Evolutionary conservation across 441 rosid species (phyloP).

Genomic region (Corymbia calophylla): DNA sequence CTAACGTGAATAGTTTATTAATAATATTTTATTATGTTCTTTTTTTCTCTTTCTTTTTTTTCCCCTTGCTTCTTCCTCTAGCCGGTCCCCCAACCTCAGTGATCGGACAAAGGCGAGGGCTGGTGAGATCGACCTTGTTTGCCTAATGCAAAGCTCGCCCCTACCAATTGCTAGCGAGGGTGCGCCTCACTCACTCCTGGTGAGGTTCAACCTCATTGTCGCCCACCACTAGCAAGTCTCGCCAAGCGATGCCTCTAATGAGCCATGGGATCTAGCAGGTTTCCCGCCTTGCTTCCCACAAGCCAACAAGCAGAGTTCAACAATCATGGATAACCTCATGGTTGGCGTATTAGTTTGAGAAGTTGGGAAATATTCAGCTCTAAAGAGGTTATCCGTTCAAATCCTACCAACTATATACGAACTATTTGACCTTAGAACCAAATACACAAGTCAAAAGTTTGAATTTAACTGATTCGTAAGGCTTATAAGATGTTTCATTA

Average conservation of each 20-base stretch:
- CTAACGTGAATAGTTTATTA: too few species aligned
- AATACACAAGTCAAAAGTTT: background rate
- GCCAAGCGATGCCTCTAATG: background rate
- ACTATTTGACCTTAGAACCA: background rate
- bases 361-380: background rate
- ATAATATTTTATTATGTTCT: too few species aligned
- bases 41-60: too few species aligned
- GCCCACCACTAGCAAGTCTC: too few species aligned
- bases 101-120: fast-evolving
- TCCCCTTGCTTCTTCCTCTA: background rate
- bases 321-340: background rate
- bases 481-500: background rate
- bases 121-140: fast-evolving
- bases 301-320: too few species aligned
- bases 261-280: too few species aligned
- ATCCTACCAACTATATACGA: background rate
- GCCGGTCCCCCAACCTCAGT: background rate
- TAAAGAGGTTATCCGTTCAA: background rate
- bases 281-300: too few species aligned
- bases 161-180: too few species aligned
- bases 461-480: background rate
- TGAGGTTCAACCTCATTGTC: too few species aligned
- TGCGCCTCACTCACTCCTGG: fast-evolving
- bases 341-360: background rate
- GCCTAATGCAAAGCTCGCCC: background rate